Evolutionary conservation across 148 eudicot species (phyloP).

Genomic region (Fallopia convolvulus): DNA sequence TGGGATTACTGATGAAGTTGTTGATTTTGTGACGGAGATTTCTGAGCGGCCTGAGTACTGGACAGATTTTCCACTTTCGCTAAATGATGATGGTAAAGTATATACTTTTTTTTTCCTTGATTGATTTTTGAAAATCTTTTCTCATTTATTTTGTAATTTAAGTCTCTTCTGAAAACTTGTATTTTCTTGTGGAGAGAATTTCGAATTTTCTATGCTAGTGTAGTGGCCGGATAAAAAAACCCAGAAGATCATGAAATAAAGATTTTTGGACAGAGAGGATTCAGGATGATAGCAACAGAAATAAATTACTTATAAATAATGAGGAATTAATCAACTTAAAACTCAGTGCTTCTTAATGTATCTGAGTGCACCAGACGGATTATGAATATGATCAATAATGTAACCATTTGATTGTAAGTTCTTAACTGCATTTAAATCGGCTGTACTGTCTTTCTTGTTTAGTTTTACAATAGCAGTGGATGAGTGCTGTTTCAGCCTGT

Average conservation of each 20-base stretch:
- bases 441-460: not conserved
- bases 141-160: not conserved
- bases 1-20: slow-evolving; percentile 39
- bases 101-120: not conserved
- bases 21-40: slow-evolving; percentile 42
- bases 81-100: slow-evolving; percentile 30
- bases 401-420: not conserved
- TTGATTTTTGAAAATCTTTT: not conserved
- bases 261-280: not conserved
- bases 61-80: slow-evolving; percentile 50
- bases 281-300: not conserved
- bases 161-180: not conserved
- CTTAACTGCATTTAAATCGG: not conserved
- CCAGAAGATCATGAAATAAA: not conserved
- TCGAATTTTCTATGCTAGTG: not conserved
- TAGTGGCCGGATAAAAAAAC: not conserved
- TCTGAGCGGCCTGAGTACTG: slow-evolving; percentile 38
- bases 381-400: too few relatives aligned
- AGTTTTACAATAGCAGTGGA: not conserved
- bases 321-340: too few relatives aligned
- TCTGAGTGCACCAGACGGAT: too few relatives aligned
- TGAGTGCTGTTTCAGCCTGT: too few relatives aligned
- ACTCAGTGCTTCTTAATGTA: not conserved
- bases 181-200: not conserved
- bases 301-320: too few relatives aligned